Evolutionary conservation across 2,329 filamentous ascomycete species (phyloP).

Genomic region (Ophiostoma triangulosporum): DNA sequence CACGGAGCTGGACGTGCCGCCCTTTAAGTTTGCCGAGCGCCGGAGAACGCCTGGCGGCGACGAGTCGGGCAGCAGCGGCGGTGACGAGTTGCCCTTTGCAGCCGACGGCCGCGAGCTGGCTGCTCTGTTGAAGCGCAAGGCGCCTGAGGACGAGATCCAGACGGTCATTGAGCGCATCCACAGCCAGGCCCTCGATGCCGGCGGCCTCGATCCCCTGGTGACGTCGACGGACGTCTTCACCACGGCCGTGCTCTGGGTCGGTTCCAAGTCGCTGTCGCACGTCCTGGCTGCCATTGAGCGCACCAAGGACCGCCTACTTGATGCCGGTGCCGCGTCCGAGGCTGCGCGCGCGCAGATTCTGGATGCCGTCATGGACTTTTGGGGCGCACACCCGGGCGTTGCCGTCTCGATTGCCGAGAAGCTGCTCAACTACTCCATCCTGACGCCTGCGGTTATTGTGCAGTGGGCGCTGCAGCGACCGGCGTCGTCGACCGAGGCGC

Average conservation of each 20-base stretch:
- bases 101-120: constrained; percentile 74
- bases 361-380: constrained; percentile 80
- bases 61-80: background rate
- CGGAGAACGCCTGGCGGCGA: background rate
- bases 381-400: constrained; percentile 82
- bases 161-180: constrained; percentile 69
- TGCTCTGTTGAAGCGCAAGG: constrained; percentile 68
- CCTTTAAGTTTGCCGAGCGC: constrained; percentile 61
- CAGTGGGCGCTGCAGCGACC: constrained; percentile 64
- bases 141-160: constrained; percentile 74
- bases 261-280: constrained; percentile 90
- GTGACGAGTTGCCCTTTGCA: constrained; percentile 39
- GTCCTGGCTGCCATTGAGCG: constrained; percentile 92
- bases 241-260: constrained; percentile 84
- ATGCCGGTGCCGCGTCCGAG: constrained; percentile 61
- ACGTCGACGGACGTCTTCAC: constrained; percentile 89
- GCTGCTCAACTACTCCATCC: constrained; percentile 89
- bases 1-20: constrained; percentile 90
- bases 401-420: constrained; percentile 92
- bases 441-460: constrained; percentile 72
- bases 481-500: background rate
- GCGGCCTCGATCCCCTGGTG: constrained; percentile 57
- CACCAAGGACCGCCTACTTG: constrained; percentile 75
- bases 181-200: constrained; percentile 52
- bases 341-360: constrained; percentile 78